phyloP scores from a whole-genome alignment of 768 basidiomycete species.

The Rhodotorula paludigena region DNA sequence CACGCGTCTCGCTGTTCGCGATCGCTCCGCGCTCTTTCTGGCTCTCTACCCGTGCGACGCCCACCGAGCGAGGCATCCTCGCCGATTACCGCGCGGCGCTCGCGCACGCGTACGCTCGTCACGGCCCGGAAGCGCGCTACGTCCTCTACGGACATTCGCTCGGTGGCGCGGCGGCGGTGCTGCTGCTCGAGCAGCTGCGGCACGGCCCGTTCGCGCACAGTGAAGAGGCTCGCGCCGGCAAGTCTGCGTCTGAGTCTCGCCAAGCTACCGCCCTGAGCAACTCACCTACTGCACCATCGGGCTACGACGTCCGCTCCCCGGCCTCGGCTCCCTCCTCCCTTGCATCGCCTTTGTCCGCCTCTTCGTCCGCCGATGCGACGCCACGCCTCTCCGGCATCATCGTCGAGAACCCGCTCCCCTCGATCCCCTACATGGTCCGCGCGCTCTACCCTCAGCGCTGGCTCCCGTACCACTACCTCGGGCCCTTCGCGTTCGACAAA shows the following conservation, averaged over 20 bases:
- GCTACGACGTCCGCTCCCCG: neutral
- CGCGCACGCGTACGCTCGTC: neutral
- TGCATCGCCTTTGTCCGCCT: neutral
- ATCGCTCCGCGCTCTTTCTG: constrained; percentile 56
- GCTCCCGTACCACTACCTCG: constrained; percentile 56
- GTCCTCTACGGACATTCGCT: constrained; percentile 52
- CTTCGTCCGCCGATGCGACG: too few species aligned
- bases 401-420: constrained; percentile 56
- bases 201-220: neutral
- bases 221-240: too few species aligned
- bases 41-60: constrained; percentile 50
- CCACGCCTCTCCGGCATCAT: constrained; percentile 48
- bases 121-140: constrained; percentile 1
- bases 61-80: constrained; percentile 50
- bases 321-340: neutral
- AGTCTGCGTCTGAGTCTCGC: too few species aligned
- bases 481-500: constrained; percentile 51
- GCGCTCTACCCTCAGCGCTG: constrained; percentile 54
- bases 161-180: constrained; percentile 52
- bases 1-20: constrained; percentile 47
- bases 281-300: too few species aligned
- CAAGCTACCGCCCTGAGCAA: too few species aligned
- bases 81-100: constrained; percentile 49
- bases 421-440: constrained; percentile 53
- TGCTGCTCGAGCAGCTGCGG: constrained; percentile 47